phyloP scores from a whole-genome alignment of 2,329 filamentous ascomycete species.

The Aspergillus transmontanensis region DNA sequence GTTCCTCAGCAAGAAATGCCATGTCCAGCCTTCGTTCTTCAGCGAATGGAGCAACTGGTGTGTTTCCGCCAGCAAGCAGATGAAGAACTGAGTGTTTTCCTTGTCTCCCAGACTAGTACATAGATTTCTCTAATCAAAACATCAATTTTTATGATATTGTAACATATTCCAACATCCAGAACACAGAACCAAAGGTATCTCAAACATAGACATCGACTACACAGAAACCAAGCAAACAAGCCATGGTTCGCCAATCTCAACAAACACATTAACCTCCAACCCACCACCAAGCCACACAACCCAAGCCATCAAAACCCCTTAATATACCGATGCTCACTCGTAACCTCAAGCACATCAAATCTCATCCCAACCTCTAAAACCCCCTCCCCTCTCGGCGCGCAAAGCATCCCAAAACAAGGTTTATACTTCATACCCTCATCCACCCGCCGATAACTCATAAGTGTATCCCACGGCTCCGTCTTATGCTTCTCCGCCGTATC shows the following conservation, averaged over 20 bases:
- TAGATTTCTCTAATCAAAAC: background rate
- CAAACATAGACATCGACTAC: background rate
- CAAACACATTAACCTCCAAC: too few species aligned
- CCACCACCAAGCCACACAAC: too few species aligned
- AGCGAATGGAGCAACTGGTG: constrained; percentile 76
- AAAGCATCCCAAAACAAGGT: constrained; percentile 69
- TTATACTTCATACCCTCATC: constrained; percentile 65
- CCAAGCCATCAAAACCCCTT: constrained; percentile 33
- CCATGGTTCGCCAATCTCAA: too few species aligned
- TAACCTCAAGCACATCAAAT: constrained; percentile 61
- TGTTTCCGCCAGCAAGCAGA: constrained; percentile 45
- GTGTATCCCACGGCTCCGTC: constrained; percentile 62
- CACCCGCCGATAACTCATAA: constrained; percentile 63
- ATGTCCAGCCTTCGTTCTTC: constrained; percentile 68
- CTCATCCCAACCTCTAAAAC: constrained; percentile 59
- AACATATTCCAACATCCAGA: background rate
- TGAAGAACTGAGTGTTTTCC: constrained; percentile 34
- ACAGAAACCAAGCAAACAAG: too few species aligned
- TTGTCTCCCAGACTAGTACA: background rate
- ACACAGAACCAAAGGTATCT: too few species aligned
- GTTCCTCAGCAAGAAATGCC: constrained; percentile 58
- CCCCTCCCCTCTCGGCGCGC: constrained; percentile 59
- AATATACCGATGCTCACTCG: constrained; percentile 59
- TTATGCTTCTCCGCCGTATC: constrained; percentile 62
- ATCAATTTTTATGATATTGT: background rate